Evolutionary conservation across 2,329 filamentous ascomycete species (phyloP), one percentile per base, ranked within the genome.

Genomic region (Aureobasidium lini): DNA sequence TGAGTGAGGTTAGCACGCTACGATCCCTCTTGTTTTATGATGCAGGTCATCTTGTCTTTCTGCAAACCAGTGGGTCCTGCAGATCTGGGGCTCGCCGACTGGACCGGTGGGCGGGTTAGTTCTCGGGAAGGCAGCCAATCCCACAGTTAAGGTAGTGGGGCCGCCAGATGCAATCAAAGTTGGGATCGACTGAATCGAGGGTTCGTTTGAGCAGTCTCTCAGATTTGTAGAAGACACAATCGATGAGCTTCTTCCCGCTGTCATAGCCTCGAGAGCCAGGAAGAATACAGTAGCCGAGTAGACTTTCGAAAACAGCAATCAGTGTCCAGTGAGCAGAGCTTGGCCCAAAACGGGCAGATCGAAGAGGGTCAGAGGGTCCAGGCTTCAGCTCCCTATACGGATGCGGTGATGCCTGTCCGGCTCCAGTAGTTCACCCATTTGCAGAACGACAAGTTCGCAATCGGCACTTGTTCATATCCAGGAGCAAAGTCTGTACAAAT

Each of bases 31-130:
- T 57, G 32, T 47, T 47, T 31, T 37, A 36, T 46, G 50, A 56
- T 37, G 52, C 52, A 56, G 31, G 52, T 57, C 40, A 47, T 57
- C 53, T 47, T 57, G 53, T 57, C 53, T 46, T 31, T 47, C 53
- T 57, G 59, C 59, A 61, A 57, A 57, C 59, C 52, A 53, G 59
- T 61, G 52, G 59, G 49, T 61, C 59, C 49, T 61, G 59, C 59
- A 61, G 52, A 57, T 61, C 52, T 40, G 52, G 32, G 15, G 23
- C 42, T 32, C 29, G 18, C 29, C 43, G 34, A 47, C 11, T 36
- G 59, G 23, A 54, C 29, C 49, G 44, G 52, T 56, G 52, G 13
- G 16, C 23, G 52, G 53, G 52, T 31, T 32, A 43, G 10, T 42
- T 23, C 16, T 56, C 16, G 36, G 44, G 11, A 48, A 50, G 54